Conservation (phyloP, 2,329 filamentous ascomycete genomes). For the Xylariaceae sp. region DNA sequence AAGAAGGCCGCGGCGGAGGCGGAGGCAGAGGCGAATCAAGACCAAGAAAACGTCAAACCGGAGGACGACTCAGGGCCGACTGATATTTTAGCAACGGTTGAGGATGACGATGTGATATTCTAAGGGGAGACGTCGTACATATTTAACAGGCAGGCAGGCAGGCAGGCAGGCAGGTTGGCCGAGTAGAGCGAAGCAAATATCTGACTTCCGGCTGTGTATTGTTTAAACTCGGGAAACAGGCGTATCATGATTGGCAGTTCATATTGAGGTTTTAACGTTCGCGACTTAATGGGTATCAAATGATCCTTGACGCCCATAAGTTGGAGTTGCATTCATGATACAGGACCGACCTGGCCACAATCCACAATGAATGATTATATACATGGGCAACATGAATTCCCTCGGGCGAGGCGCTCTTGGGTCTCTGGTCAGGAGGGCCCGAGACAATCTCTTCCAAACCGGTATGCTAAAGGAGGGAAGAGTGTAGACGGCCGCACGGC, state of each 20-base stretch:
- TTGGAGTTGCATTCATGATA: neutral
- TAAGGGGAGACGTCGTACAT: slow-evolving; percentile 36
- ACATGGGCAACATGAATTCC: too few species aligned
- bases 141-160: neutral
- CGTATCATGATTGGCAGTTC: slow-evolving; percentile 13
- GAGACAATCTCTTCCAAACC: too few species aligned
- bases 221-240: slow-evolving; percentile 17
- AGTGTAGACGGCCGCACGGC: too few species aligned
- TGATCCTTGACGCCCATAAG: too few species aligned
- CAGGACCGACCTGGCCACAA: neutral
- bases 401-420: too few species aligned
- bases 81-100: slow-evolving; percentile 69
- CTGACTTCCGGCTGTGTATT: slow-evolving; percentile 11
- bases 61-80: slow-evolving; percentile 43
- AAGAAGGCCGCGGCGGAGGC: slow-evolving; percentile 54
- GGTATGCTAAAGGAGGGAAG: too few species aligned
- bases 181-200: neutral
- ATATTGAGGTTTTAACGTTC: slow-evolving; percentile 8
- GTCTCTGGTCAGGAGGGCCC: too few species aligned
- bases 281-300: too few species aligned
- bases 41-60: slow-evolving; percentile 38
- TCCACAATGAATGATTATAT: too few species aligned
- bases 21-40: slow-evolving; percentile 17
- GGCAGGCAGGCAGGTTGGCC: neutral
- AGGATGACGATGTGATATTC: slow-evolving; percentile 85